Evolutionary conservation across 73 alveolate genomes (phyloP).

Genomic region (Paramecium primaurelia): DNA sequence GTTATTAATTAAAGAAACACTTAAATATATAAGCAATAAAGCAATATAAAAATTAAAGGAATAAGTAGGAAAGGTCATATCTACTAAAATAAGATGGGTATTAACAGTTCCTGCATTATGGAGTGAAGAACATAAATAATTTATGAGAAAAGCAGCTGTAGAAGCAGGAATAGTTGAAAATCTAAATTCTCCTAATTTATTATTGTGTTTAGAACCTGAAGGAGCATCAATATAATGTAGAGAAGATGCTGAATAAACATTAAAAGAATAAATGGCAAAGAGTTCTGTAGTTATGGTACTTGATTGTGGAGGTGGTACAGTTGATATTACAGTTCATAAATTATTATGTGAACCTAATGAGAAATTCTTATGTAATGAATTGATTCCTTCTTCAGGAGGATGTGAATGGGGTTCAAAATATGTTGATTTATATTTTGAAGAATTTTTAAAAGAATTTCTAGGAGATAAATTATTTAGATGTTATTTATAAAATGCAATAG

Average conservation of each 20-base stretch:
- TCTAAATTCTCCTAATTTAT: conserved; percentile 87
- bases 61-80: conserved; percentile 93
- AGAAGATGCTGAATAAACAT: conserved; percentile 91
- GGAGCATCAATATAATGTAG: conserved; percentile 98
- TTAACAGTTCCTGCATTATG: conserved; percentile 98
- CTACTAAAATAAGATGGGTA: conserved; percentile 97
- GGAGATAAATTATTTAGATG: conserved; percentile 83
- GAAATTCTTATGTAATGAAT: conserved; percentile 93
- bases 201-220: conserved; percentile 97
- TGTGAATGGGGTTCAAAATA: conserved; percentile 99
- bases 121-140: conserved; percentile 96
- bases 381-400: conserved; percentile 96
- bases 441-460: conserved; percentile 89
- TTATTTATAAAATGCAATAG: conserved; percentile 88
- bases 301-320: conserved; percentile 99
- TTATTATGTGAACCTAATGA: conserved; percentile 93
- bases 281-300: conserved; percentile 91
- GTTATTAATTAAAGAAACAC: conserved; percentile 90
- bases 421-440: conserved; percentile 95
- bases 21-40: conserved; percentile 88
- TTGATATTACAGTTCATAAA: conserved; percentile 95
- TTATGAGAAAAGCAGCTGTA: conserved; percentile 97
- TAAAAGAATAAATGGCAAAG: conserved; percentile 86
- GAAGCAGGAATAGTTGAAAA: conserved; percentile 93
- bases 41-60: conserved; percentile 93